phyloP scores from a whole-genome alignment of 257 asterid genomes.

The Przewalskia tangutica region DNA sequence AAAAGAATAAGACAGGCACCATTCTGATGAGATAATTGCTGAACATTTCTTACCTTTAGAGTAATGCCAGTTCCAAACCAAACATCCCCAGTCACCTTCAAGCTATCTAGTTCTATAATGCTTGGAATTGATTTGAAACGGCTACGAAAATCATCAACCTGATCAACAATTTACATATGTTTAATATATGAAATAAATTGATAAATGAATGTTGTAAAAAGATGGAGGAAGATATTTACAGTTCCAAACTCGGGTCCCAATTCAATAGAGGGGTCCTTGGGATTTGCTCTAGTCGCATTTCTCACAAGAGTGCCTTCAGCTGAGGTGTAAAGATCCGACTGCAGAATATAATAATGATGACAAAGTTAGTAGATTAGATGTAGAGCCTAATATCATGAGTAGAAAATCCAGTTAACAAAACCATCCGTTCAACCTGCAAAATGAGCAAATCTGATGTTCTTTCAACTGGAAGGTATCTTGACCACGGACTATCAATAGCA shows the following conservation, averaged over 20 bases:
- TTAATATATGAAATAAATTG: conserved; percentile 1
- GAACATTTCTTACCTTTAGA: conserved; percentile 51
- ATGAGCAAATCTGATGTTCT: conserved; percentile 67
- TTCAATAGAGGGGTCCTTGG: conserved; percentile 58
- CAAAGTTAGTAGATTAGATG: neutral
- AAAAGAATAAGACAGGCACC: neutral
- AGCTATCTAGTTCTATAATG: conserved; percentile 62
- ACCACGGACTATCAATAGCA: conserved; percentile 53
- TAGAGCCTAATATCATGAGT: neutral
- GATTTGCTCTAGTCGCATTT: conserved; percentile 59
- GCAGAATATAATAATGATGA: conserved; percentile 20
- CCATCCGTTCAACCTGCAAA: conserved; percentile 48
- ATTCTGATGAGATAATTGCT: neutral
- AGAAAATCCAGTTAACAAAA: neutral
- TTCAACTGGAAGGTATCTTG: conserved; percentile 71
- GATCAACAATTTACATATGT: conserved; percentile 9
- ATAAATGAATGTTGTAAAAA: neutral
- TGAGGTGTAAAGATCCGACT: conserved; percentile 70
- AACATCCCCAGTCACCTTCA: conserved; percentile 85
- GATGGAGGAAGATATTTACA: conserved; percentile 25
- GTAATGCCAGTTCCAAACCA: conserved; percentile 67
- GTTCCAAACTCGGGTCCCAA: conserved; percentile 64
- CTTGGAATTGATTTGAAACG: conserved; percentile 84
- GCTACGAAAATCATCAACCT: conserved; percentile 53
- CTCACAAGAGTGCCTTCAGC: conserved; percentile 48